These are phyloP conservation scores for Talaromyces wortmannii DNA, from an alignment of 495 filamentous ascomycete genomes.

Conservation along the genomic window DNA sequence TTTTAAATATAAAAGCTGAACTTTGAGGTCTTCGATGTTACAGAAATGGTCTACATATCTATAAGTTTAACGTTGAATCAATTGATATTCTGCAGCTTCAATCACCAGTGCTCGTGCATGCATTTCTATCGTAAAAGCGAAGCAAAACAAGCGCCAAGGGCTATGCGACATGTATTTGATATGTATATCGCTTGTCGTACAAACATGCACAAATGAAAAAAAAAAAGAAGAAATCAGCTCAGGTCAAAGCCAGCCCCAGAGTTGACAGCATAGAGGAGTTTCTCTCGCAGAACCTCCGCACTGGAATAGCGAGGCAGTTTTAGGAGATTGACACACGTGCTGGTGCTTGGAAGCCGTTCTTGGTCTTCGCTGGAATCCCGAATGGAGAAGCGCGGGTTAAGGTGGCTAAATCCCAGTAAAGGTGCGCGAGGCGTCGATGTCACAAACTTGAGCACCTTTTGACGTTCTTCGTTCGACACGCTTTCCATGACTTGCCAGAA, in stretches of 20 bases:
- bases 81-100: too few species aligned
- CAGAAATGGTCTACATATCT: too few species aligned
- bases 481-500: conserved; percentile 90
- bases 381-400: conserved; percentile 85
- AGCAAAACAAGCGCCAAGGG: neutral
- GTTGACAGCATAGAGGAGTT: conserved; percentile 84
- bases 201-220: neutral
- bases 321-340: conserved; percentile 92
- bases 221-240: conserved; percentile 40
- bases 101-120: too few species aligned
- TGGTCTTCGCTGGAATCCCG: conserved; percentile 75
- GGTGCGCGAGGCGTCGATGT: conserved; percentile 92
- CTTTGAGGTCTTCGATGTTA: too few species aligned
- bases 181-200: neutral
- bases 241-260: conserved; percentile 94
- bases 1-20: too few species aligned
- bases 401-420: conserved; percentile 77
- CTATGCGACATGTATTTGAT: conserved; percentile 3
- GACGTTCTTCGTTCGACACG: conserved; percentile 64
- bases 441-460: conserved; percentile 91
- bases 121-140: too few species aligned
- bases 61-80: too few species aligned
- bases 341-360: conserved; percentile 83
- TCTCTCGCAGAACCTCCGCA: conserved; percentile 56
- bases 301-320: conserved; percentile 83